phyloP scores from a whole-genome alignment of 2,329 filamentous ascomycete genomes.

The Fusarium sp. region DNA sequence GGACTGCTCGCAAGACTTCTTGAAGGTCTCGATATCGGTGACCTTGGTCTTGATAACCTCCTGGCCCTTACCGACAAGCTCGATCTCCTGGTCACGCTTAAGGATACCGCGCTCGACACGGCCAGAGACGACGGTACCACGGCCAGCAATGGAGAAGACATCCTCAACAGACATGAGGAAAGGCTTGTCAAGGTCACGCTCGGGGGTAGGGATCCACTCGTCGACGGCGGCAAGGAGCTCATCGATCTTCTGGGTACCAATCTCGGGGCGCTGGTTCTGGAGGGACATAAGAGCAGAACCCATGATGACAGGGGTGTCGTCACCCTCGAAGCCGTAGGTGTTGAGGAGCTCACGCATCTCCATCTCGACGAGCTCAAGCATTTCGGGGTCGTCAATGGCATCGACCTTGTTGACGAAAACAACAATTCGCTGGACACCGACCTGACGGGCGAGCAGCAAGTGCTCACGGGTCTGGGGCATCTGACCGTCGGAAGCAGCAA shows the following conservation, averaged over 20 bases:
- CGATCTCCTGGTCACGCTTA: slow-evolving; percentile 94
- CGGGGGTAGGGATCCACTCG: slow-evolving; percentile 93
- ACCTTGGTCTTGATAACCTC: slow-evolving; percentile 97
- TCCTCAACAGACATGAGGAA: slow-evolving; percentile 99
- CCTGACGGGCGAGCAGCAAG: slow-evolving; percentile 95
- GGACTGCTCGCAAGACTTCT: slow-evolving; percentile 98
- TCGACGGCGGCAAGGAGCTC: slow-evolving; percentile 92
- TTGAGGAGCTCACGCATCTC: slow-evolving; percentile 98
- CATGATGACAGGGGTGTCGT: slow-evolving; percentile 96
- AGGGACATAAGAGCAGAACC: slow-evolving; percentile 96
- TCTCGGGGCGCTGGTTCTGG: slow-evolving; percentile 86
- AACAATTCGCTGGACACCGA: slow-evolving; percentile 97
- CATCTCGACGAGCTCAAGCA: slow-evolving; percentile 99
- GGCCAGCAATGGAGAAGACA: slow-evolving; percentile 89
- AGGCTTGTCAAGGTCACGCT: slow-evolving; percentile 95
- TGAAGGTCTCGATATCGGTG: slow-evolving; percentile 99
- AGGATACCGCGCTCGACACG: slow-evolving; percentile 95
- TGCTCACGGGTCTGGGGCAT: slow-evolving; percentile 99
- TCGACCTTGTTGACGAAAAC: slow-evolving; percentile 99
- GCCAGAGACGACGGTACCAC: slow-evolving; percentile 95
- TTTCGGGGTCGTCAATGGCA: slow-evolving; percentile 95
- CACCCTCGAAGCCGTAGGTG: slow-evolving; percentile 96
- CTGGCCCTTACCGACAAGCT: slow-evolving; percentile 88
- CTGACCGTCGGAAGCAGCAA: slow-evolving; percentile 97
- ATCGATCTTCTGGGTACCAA: slow-evolving; percentile 89